Conservation (phyloP, 441 rosid genomes). For the Pelargonium australe region DNA sequence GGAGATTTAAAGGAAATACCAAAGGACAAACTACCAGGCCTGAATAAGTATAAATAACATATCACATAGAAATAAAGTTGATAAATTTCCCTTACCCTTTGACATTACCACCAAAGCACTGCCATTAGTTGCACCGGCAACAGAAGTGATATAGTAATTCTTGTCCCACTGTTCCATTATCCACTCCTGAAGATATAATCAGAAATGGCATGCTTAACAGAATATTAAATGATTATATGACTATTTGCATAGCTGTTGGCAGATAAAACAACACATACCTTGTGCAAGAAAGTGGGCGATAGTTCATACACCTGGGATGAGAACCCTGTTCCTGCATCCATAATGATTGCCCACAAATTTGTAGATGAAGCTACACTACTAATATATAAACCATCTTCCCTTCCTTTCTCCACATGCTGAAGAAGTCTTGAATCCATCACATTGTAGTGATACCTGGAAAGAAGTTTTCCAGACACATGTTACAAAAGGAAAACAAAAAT, state of each 20-base stretch:
- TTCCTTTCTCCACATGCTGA: slow-evolving; percentile 50
- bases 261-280: slow-evolving; percentile 22
- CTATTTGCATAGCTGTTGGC: slow-evolving; percentile 3
- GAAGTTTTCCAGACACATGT: background rate
- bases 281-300: slow-evolving; percentile 33
- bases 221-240: background rate
- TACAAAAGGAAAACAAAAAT: background rate
- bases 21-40: background rate
- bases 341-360: slow-evolving; percentile 53
- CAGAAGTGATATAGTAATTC: slow-evolving; percentile 49
- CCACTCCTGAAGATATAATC: slow-evolving; percentile 32
- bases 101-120: slow-evolving; percentile 57
- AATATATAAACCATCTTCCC: slow-evolving; percentile 43
- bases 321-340: slow-evolving; percentile 58
- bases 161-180: slow-evolving; percentile 61
- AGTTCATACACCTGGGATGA: slow-evolving; percentile 48
- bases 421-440: slow-evolving; percentile 39
- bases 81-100: slow-evolving; percentile 32
- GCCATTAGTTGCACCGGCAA: slow-evolving; percentile 44
- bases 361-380: slow-evolving; percentile 46
- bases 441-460: slow-evolving; percentile 44
- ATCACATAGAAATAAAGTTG: background rate
- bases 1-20: background rate
- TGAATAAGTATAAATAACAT: background rate
- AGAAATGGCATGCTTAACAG: slow-evolving; percentile 1